Conservation (phyloP, 1,284 basidiomycete genomes). For the Amylostereum chailletii region DNA sequence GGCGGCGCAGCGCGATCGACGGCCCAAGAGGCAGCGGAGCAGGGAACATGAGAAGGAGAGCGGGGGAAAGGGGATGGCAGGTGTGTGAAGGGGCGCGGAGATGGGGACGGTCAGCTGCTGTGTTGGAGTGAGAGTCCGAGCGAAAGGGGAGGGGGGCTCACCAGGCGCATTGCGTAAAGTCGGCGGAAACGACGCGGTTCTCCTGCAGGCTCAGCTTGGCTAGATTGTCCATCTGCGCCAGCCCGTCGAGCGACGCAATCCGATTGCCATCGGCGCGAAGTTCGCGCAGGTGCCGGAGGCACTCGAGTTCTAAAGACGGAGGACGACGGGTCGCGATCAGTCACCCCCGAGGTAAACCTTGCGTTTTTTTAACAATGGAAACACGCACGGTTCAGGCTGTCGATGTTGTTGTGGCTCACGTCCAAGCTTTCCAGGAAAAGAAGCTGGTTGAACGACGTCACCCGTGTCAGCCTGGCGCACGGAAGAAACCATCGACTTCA, state of each 20-base stretch:
- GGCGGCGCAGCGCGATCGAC: not conserved
- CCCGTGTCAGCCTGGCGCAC: slow-evolving; percentile 55
- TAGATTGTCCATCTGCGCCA: slow-evolving; percentile 73
- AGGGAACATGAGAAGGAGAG: slow-evolving; percentile 13
- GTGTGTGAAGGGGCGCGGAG: slow-evolving; percentile 9
- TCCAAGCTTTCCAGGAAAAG: slow-evolving; percentile 83
- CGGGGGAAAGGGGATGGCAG: slow-evolving; percentile 14
- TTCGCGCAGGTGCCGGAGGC: slow-evolving; percentile 80
- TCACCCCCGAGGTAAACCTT: slow-evolving; percentile 9
- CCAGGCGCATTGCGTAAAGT: slow-evolving; percentile 66
- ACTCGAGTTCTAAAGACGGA: slow-evolving; percentile 59
- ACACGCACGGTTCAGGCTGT: slow-evolving; percentile 75
- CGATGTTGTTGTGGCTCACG: slow-evolving; percentile 85
- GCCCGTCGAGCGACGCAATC: slow-evolving; percentile 70
- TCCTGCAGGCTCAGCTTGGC: slow-evolving; percentile 77
- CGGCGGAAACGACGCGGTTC: slow-evolving; percentile 63
- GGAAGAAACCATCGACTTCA: not conserved
- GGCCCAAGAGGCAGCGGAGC: slow-evolving; percentile 14
- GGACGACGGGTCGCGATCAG: slow-evolving; percentile 10
- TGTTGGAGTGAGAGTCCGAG: not conserved
- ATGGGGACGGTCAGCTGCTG: slow-evolving; percentile 1
- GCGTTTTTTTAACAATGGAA: not conserved
- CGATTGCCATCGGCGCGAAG: slow-evolving; percentile 82
- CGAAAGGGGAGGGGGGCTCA: slow-evolving; percentile 19
- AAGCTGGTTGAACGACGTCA: slow-evolving; percentile 88